Conservation (phyloP, 2,329 filamentous ascomycete species). For the Penicillium sp. region DNA sequence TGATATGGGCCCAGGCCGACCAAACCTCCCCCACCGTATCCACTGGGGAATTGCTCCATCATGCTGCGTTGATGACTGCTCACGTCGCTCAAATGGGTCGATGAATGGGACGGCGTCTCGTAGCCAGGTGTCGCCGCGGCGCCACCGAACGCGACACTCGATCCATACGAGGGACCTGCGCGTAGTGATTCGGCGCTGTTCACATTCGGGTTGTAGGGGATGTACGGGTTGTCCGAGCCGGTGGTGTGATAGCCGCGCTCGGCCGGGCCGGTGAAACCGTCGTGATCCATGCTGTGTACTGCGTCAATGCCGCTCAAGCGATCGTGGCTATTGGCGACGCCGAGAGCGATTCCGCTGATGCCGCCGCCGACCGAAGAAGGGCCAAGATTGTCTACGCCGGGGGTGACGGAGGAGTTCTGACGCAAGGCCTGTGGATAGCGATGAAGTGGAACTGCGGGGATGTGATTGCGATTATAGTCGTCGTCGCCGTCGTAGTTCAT, state of each 20-base stretch:
- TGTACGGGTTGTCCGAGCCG: slow-evolving; percentile 35
- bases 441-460: slow-evolving; percentile 17
- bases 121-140: slow-evolving; percentile 28
- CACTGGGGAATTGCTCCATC: slow-evolving; percentile 34
- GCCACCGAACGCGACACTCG: slow-evolving; percentile 31
- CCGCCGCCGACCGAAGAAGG: slow-evolving; percentile 56
- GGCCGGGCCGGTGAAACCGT: slow-evolving; percentile 25
- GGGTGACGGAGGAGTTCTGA: slow-evolving; percentile 45
- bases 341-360: slow-evolving; percentile 62
- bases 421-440: slow-evolving; percentile 26
- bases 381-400: slow-evolving; percentile 63
- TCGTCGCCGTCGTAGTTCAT: slow-evolving; percentile 6
- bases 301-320: slow-evolving; percentile 61
- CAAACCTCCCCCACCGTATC: slow-evolving; percentile 33
- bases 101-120: slow-evolving; percentile 30
- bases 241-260: slow-evolving; percentile 32
- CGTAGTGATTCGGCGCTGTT: slow-evolving; percentile 21
- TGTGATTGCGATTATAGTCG: slow-evolving; percentile 5
- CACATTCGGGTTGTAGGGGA: slow-evolving; percentile 19
- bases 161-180: slow-evolving; percentile 38
- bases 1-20: slow-evolving; percentile 61
- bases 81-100: slow-evolving; percentile 24
- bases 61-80: slow-evolving; percentile 47
- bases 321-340: slow-evolving; percentile 58
- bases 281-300: slow-evolving; percentile 41